Percentiles rank a stretch among this genome's conserved stretches.
Evolutionary conservation across 1,284 basidiomycete genomes (phyloP).

Genomic region (Boletus semigastroideus): DNA sequence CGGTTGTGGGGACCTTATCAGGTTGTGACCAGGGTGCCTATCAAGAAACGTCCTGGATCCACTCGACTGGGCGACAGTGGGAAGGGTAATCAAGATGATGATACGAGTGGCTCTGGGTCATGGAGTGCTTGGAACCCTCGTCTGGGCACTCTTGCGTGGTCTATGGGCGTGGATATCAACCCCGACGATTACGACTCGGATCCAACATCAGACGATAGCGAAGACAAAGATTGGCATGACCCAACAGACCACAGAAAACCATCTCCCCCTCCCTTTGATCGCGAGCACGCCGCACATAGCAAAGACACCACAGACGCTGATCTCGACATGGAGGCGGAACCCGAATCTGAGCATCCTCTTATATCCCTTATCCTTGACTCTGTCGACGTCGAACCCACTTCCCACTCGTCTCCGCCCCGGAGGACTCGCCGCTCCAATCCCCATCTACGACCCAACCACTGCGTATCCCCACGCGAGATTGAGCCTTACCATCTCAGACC

Average conservation of each 20-base stretch:
- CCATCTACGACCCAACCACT: slow-evolving; percentile 5
- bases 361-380: slow-evolving; percentile 10
- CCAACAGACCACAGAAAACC: background rate
- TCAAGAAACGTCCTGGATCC: background rate
- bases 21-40: slow-evolving; percentile 17
- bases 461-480: slow-evolving; percentile 13
- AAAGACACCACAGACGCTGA: slow-evolving; percentile 8
- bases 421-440: slow-evolving; percentile 15
- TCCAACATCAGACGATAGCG: slow-evolving; percentile 16
- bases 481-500: slow-evolving; percentile 38
- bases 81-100: background rate
- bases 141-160: slow-evolving; percentile 20
- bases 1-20: slow-evolving; percentile 51
- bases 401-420: background rate
- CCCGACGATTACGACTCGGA: slow-evolving; percentile 7
- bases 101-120: background rate
- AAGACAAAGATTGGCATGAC: slow-evolving; percentile 24
- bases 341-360: slow-evolving; percentile 12
- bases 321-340: slow-evolving; percentile 14
- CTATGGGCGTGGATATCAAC: slow-evolving; percentile 13
- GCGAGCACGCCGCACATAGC: background rate
- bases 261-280: background rate
- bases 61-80: background rate
- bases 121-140: background rate
- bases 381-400: background rate